Evolutionary conservation across 345 rosid species (phyloP).

Genomic region (Eucalyptus decipiens): DNA sequence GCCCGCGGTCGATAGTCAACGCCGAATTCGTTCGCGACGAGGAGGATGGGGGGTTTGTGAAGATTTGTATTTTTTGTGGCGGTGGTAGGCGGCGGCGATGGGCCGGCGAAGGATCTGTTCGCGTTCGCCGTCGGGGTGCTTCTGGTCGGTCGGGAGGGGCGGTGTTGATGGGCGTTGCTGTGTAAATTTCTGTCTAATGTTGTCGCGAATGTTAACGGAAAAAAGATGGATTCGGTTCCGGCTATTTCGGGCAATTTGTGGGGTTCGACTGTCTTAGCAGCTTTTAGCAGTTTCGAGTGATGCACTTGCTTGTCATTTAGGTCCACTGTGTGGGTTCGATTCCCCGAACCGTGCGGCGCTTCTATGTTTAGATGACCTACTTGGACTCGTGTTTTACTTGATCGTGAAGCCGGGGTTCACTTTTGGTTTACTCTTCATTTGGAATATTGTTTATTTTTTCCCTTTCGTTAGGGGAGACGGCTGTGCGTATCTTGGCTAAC

Average conservation of each 20-base stretch:
- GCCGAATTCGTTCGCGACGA: neutral
- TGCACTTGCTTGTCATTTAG: neutral
- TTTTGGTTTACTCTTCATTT: neutral
- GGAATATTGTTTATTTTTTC: neutral
- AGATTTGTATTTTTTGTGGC: neutral
- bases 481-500: neutral
- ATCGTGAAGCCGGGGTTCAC: neutral
- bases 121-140: neutral
- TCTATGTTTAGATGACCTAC: neutral
- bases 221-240: neutral
- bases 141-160: neutral
- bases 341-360: neutral
- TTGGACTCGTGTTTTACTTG: neutral
- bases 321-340: neutral
- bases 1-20: neutral
- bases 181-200: neutral
- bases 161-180: neutral
- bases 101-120: neutral
- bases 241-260: neutral
- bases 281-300: neutral
- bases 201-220: neutral
- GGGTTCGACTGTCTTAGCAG: neutral
- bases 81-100: neutral
- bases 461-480: neutral
- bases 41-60: neutral